These are phyloP conservation scores for Penicillium digitatum DNA, from an alignment of 2,329 filamentous ascomycete species.

Conservation along the genomic window DNA sequence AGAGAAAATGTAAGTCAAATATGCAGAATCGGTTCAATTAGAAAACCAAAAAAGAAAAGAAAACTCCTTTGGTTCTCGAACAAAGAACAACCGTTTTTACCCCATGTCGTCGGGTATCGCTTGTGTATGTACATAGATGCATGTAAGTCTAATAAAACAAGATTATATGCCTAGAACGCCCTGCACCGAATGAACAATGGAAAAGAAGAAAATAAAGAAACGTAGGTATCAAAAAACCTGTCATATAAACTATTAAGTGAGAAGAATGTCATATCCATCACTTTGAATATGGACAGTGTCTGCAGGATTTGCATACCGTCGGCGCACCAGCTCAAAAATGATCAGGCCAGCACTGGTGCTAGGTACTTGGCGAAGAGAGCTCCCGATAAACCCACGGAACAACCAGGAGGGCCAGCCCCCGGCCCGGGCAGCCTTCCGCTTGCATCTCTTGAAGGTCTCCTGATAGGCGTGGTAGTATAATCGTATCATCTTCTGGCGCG, in stretches of 20 bases:
- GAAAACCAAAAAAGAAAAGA: too few relatives aligned
- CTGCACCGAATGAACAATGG: not conserved
- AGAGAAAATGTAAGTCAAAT: not conserved
- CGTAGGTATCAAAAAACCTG: too few relatives aligned
- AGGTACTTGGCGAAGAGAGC: constrained; percentile 57
- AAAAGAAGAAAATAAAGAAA: not conserved
- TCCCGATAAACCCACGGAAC: constrained; percentile 55
- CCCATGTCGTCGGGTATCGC: not conserved
- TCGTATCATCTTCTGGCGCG: constrained; percentile 44
- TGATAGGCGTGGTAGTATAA: constrained; percentile 59
- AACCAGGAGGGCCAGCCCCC: constrained; percentile 57
- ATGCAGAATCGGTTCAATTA: not conserved
- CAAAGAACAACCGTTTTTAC: not conserved
- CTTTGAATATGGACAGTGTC: constrained; percentile 54
- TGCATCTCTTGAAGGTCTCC: constrained; percentile 56
- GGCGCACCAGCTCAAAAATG: constrained; percentile 60
- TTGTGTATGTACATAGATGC: not conserved
- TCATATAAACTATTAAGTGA: constrained; percentile 38
- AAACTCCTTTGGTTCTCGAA: not conserved
- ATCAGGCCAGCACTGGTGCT: constrained; percentile 62
- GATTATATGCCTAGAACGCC: not conserved
- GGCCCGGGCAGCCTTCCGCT: constrained; percentile 47
- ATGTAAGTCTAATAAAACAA: not conserved
- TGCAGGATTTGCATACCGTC: constrained; percentile 55
- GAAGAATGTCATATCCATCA: constrained; percentile 60